phyloP scores from a whole-genome alignment of 176 grass and related monocot genomes.

The Bromus sterilis region DNA sequence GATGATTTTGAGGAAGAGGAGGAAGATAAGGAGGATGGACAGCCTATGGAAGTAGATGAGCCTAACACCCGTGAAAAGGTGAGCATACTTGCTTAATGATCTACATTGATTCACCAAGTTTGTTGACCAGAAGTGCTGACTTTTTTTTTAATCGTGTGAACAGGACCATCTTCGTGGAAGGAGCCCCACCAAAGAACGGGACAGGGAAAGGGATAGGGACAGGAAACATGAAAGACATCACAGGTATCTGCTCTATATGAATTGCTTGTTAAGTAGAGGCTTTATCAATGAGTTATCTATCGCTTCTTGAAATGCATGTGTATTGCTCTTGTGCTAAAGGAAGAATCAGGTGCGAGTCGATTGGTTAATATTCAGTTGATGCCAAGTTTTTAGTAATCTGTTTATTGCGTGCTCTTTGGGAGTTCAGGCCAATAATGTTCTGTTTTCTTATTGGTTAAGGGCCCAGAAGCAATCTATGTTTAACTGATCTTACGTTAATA shows the following conservation, averaged over 20 bases:
- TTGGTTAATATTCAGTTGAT: not conserved
- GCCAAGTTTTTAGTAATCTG: not conserved
- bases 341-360: not conserved
- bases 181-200: conserved; percentile 61
- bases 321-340: not conserved
- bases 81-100: not conserved
- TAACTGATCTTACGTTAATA: not conserved
- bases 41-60: conserved; percentile 58
- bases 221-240: conserved; percentile 50
- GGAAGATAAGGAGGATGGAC: conserved; percentile 70
- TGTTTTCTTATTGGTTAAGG: not conserved
- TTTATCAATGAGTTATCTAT: not conserved
- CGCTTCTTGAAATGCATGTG: conserved; percentile 4
- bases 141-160: conserved; percentile 1
- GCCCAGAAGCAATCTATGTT: not conserved
- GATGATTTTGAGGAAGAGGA: conserved; percentile 99
- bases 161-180: conserved; percentile 71
- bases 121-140: not conserved
- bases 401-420: not conserved
- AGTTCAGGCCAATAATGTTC: not conserved
- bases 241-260: conserved; percentile 38
- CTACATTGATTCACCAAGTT: not conserved
- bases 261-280: not conserved
- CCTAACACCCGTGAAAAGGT: conserved; percentile 60
- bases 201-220: conserved; percentile 47